These are phyloP conservation scores for Rosa chinensis DNA, from an alignment of 306 rosid species.

Conservation along the genomic window DNA sequence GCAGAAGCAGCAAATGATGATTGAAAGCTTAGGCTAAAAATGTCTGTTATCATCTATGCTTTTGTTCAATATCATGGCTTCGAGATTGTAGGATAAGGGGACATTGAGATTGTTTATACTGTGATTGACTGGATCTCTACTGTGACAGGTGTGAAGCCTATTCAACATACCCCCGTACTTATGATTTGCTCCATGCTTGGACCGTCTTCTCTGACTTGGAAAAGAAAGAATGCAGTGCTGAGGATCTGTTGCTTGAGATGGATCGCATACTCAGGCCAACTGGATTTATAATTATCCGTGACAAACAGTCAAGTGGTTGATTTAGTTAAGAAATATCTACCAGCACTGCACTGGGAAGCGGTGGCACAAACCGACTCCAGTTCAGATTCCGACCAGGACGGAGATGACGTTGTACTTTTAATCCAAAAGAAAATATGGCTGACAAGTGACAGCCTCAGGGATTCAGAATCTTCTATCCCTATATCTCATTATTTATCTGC, in stretches of 20 bases:
- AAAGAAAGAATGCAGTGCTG: constrained; percentile 64
- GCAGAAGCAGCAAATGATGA: background rate
- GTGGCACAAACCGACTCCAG: constrained; percentile 53
- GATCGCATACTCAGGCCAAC: constrained; percentile 86
- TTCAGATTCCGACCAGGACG: constrained; percentile 59
- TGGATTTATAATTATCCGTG: constrained; percentile 70
- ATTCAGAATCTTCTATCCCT: constrained; percentile 37
- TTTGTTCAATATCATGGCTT: background rate
- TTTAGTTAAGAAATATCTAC: constrained; percentile 58
- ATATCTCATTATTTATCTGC: constrained; percentile 26
- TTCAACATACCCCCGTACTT: constrained; percentile 97
- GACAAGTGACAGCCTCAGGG: constrained; percentile 66
- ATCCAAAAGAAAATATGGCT: constrained; percentile 91
- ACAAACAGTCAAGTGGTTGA: constrained; percentile 67
- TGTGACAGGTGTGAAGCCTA: constrained; percentile 77
- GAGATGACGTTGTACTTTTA: constrained; percentile 56
- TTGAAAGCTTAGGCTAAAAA: background rate
- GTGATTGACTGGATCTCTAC: constrained; percentile 22
- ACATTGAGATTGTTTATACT: constrained; percentile 13
- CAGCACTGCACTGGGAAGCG: constrained; percentile 90
- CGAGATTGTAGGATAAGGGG: background rate
- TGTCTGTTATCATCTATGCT: constrained; percentile 8
- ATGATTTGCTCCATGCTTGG: constrained; percentile 88
- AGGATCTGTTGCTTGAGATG: constrained; percentile 85
- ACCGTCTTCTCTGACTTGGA: constrained; percentile 71